Conservation (phyloP, 768 basidiomycete genomes). For the Daedaleopsis sinensis region DNA sequence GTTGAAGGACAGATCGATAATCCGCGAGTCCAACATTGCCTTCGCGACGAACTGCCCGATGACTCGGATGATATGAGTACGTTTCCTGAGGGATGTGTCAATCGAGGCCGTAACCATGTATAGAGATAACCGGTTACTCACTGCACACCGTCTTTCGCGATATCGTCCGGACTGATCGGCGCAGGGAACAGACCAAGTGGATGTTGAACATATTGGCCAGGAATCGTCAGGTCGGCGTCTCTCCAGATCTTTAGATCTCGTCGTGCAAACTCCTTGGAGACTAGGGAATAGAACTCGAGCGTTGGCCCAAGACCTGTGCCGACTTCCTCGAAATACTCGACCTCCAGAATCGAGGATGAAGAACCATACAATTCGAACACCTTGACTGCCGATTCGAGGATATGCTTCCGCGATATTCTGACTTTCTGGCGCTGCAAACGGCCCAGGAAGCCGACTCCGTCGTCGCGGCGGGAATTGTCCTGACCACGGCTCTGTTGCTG, state of each 20-base stretch:
- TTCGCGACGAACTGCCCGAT: conserved; percentile 97
- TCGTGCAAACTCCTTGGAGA: conserved; percentile 92
- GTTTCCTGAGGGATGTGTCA: conserved; percentile 56
- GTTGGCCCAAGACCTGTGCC: conserved; percentile 98
- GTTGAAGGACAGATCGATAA: conserved; percentile 95
- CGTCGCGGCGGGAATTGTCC: conserved; percentile 81
- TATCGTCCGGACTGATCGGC: conserved; percentile 73
- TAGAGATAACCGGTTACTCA: conserved; percentile 42
- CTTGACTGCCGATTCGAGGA: conserved; percentile 95
- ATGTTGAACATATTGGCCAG: conserved; percentile 78
- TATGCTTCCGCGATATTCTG: conserved; percentile 91
- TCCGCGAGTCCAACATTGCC: conserved; percentile 94
- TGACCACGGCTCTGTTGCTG: conserved; percentile 75
- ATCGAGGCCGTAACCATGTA: background rate
- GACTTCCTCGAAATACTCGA: conserved; percentile 99
- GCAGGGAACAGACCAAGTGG: conserved; percentile 87
- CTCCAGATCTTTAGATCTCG: conserved; percentile 91
- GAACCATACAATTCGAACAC: conserved; percentile 97
- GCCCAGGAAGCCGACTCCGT: conserved; percentile 90
- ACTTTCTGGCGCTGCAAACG: conserved; percentile 96
- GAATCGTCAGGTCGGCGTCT: conserved; percentile 67
- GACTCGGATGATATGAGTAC: conserved; percentile 83
- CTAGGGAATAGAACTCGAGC: conserved; percentile 97
- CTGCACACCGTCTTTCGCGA: conserved; percentile 75
- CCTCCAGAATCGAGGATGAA: conserved; percentile 91